Evolutionary conservation across 202 grass and related monocot genomes (phyloP), one percentile per base, ranked within the genome.

Genomic region (Cymbopogon flexuosus): DNA sequence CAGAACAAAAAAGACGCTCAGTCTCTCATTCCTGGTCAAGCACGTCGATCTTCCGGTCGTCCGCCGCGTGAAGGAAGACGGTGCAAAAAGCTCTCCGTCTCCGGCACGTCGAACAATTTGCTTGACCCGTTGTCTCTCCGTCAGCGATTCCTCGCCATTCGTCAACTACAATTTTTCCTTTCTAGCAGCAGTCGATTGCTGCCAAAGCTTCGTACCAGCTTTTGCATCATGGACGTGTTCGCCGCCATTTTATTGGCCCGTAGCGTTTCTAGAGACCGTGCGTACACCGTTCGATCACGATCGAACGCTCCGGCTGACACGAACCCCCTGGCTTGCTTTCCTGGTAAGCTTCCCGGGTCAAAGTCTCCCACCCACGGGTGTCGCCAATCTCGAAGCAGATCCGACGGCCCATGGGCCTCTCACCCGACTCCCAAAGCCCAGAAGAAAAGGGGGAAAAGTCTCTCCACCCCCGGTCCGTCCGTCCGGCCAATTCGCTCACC

Each of bases 401-500:
- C 83, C 40, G 42, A 80, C 83, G 83, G 8, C 12, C 0, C 4
- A 2, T 0, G 5, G 33, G 5, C 23, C 0, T 66, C 2, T 27
- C 27, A 2, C 33, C 45, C n/a, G 39, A 21, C 69, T 39, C 23
- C 21, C 59, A 56, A 79, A 63, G 42, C 33, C 81, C 39, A 39
- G 12, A 43, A 37, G n/a, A 39, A 60, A 82, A 64, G 42, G 27
- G 27, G 22, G 18, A 64, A 78, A 79, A 16, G 11, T 37, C 8
- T 9, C 37, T 19, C 1, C 83, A 27, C 10, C 58, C 29, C 16
- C 35, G 61, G 74, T 73, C 34, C 29, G 72, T 45, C 46, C 60
- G 73, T 60, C 71, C 71, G 66, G 49, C 83, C 51, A 85, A 74
- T 86, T 74, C 83, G 79, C 78, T 24, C 65, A 33, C 58, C 64